Conservation (phyloP, 2,329 filamentous ascomycete species). For the Gaeumannomyces tritici region DNA sequence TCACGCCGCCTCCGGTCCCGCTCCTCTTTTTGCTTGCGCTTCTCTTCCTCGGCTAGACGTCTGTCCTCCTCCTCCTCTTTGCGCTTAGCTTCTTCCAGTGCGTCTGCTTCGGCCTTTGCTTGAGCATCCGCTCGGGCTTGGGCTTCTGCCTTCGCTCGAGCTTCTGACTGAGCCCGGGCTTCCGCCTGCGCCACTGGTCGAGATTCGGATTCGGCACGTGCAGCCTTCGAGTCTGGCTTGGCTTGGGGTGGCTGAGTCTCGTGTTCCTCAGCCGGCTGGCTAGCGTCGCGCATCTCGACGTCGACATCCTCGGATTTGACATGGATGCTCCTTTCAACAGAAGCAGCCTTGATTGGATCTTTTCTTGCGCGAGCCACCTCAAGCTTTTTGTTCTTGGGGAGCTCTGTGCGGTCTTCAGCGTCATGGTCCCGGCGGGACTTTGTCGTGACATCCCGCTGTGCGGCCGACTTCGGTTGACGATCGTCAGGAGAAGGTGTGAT, state of each 20-base stretch:
- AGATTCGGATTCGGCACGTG: constrained; percentile 20
- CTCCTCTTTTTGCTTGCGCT: constrained; percentile 23
- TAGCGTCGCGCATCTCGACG: constrained; percentile 44
- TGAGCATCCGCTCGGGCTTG: constrained; percentile 4
- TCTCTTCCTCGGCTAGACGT: constrained; percentile 23
- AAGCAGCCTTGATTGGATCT: constrained; percentile 28
- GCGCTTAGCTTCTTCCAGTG: constrained; percentile 19
- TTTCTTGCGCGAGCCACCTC: constrained; percentile 26
- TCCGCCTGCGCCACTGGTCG: constrained; percentile 15
- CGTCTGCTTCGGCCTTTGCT: constrained; percentile 16
- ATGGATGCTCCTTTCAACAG: constrained; percentile 41
- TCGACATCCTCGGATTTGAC: constrained; percentile 49
- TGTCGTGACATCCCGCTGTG: constrained; percentile 27
- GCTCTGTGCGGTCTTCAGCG: constrained; percentile 26
- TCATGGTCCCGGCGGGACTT: constrained; percentile 25
- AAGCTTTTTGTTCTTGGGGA: constrained; percentile 26
- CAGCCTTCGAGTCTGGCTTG: constrained; percentile 6
- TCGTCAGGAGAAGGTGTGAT: constrained; percentile 35
- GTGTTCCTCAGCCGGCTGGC: constrained; percentile 13
- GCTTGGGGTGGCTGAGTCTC: constrained; percentile 14
- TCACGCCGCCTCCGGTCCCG: constrained; percentile 20
- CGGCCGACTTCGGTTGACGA: constrained; percentile 30
- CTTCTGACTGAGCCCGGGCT: constrained; percentile 8
- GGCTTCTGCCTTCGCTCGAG: constrained; percentile 6
- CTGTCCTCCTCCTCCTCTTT: constrained; percentile 16